Conservation (phyloP, 1,139 yeast species). For the Wickerhamomyces sp. region DNA sequence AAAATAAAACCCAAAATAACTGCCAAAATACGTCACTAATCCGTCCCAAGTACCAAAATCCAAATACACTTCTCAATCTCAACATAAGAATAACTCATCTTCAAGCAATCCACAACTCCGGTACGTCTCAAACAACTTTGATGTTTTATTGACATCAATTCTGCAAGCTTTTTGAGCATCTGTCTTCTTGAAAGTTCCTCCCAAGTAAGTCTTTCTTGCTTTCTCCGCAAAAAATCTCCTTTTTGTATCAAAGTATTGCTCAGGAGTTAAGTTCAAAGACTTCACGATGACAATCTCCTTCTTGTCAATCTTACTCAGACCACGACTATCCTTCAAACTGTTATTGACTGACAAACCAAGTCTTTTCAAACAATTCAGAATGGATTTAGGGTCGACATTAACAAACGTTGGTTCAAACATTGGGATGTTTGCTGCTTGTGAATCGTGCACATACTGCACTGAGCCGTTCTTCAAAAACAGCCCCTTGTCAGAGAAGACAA, state of each 20-base stretch:
- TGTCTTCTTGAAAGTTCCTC: slow-evolving; percentile 18
- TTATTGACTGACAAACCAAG: slow-evolving; percentile 8
- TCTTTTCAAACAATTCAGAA: slow-evolving; percentile 10
- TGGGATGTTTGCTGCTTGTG: slow-evolving; percentile 12
- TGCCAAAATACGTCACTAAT: no score
- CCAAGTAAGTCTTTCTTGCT: slow-evolving; percentile 17
- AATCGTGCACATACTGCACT: slow-evolving; percentile 19
- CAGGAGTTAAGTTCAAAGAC: slow-evolving; percentile 17
- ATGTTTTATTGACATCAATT: slow-evolving; percentile 23
- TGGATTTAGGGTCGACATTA: slow-evolving; percentile 4
- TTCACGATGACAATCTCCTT: slow-evolving; percentile 11
- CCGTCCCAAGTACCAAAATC: no score
- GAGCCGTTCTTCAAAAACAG: slow-evolving; percentile 12
- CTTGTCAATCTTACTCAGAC: slow-evolving; percentile 5
- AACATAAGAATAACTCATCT: slow-evolving; percentile 9
- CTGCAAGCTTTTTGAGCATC: slow-evolving; percentile 25
- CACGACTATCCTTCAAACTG: slow-evolving; percentile 8
- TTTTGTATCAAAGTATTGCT: slow-evolving; percentile 20
- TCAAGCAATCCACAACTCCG: slow-evolving; percentile 17
- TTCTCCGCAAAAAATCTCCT: slow-evolving; percentile 23
- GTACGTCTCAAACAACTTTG: slow-evolving; percentile 20
- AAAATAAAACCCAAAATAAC: no score
- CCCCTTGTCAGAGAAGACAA: neutral
- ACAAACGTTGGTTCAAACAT: slow-evolving; percentile 14
- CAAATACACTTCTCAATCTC: neutral